Percentiles rank a stretch among this genome's conserved stretches.
These are phyloP conservation scores for Trichoderma atroviride DNA, from an alignment of 2,329 filamentous ascomycete species.

Conservation along the genomic window DNA sequence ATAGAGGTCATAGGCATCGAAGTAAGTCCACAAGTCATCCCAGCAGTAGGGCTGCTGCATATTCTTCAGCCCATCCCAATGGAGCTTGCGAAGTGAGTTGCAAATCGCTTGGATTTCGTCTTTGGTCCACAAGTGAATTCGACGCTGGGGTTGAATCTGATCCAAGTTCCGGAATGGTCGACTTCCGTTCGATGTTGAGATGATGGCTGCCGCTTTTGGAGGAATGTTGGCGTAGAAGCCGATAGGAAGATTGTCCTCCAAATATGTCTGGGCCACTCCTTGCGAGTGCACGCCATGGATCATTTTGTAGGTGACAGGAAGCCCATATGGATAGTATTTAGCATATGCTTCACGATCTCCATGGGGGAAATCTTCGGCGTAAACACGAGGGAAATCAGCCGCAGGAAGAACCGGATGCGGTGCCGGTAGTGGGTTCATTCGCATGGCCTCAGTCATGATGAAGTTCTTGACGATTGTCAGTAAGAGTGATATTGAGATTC, in stretches of 20 bases:
- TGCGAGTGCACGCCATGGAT: slow-evolving; percentile 31
- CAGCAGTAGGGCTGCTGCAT: slow-evolving; percentile 40
- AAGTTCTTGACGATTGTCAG: not conserved
- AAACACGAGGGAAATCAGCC: slow-evolving; percentile 30
- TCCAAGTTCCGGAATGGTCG: slow-evolving; percentile 36
- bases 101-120: slow-evolving; percentile 44
- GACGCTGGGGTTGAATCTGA: slow-evolving; percentile 36
- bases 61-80: slow-evolving; percentile 42
- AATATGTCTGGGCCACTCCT: slow-evolving; percentile 37
- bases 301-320: slow-evolving; percentile 43
- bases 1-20: slow-evolving; percentile 53
- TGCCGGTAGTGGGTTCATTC: slow-evolving; percentile 20
- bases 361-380: slow-evolving; percentile 33
- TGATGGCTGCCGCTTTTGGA: slow-evolving; percentile 38
- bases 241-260: slow-evolving; percentile 42
- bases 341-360: slow-evolving; percentile 35
- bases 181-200: slow-evolving; percentile 44
- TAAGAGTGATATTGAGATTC: not conserved
- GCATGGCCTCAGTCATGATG: slow-evolving; percentile 28
- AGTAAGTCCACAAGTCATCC: slow-evolving; percentile 51
- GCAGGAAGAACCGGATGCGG: slow-evolving; percentile 29
- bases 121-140: slow-evolving; percentile 44
- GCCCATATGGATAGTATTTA: slow-evolving; percentile 42
- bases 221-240: slow-evolving; percentile 44
- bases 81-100: slow-evolving; percentile 44